Conservation (phyloP, 2,329 filamentous ascomycete genomes). For the Aspergillus sp. region DNA sequence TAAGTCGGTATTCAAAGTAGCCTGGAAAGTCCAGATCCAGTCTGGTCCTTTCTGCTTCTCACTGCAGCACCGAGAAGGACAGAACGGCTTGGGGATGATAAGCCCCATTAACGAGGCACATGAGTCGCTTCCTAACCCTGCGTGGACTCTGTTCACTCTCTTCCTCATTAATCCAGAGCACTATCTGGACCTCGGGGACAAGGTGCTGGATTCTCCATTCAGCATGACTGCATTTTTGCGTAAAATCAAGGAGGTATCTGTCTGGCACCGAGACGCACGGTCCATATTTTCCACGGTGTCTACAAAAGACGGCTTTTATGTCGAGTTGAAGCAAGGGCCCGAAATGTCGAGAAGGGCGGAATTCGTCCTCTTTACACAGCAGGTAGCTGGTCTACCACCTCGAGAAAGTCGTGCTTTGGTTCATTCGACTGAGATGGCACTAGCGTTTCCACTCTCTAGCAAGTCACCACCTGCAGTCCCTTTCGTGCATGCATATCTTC, state of each 20-base stretch:
- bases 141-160: conserved; percentile 5
- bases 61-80: not conserved
- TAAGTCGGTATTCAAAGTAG: not conserved
- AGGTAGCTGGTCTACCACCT: not conserved
- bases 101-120: not conserved
- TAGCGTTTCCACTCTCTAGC: not conserved
- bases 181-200: not conserved
- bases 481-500: not conserved
- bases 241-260: not conserved
- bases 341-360: not conserved
- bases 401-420: not conserved
- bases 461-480: not conserved
- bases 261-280: too few relatives aligned
- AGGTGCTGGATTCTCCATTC: not conserved
- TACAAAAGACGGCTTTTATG: not conserved
- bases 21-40: conserved; percentile 1
- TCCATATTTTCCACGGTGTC: too few relatives aligned
- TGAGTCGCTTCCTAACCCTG: not conserved
- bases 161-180: not conserved
- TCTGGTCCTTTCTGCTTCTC: conserved; percentile 10
- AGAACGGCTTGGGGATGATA: not conserved
- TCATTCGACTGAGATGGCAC: not conserved
- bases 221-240: not conserved
- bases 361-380: not conserved
- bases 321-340: too few relatives aligned